Base-by-base conservation (phyloP, 1,139 yeast genomes). In the Candida labiduridarum region DNA sequence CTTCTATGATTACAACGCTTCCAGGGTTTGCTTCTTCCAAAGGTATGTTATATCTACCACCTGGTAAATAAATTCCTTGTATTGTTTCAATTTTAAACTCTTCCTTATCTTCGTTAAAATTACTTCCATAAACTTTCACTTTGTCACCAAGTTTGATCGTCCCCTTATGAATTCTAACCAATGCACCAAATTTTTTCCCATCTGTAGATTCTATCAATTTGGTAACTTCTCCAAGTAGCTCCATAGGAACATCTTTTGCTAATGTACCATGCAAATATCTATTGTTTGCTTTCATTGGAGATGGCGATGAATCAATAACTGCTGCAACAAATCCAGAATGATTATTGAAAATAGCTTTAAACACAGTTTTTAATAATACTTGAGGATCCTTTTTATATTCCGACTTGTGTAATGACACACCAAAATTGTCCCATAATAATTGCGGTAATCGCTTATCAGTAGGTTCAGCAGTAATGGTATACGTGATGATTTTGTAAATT, bases 401-500 rank as follows among this genome's bases (percentile, higher is more conserved):
- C 0, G 68, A 59, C 40, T 77, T 72, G 2, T 71, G 67, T 2
- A 85, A 56, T 1, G 66, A 56, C 2, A 85, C 66, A 0, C 75
- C 70, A 56, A 85, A 81, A 39, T 78, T 69, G 1, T 71, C 61
- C 63, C 76, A 74, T 31, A 89, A 67, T 25, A 81, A 62, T 3
- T 57, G 56, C 7, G 69, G 46, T 19, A 76, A 58, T 9, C 69
- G 63, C 15, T 83, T 63, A 0, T 73, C 75, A 2, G 68, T 66
- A 1, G 79, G 68, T 30, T 82, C 82, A 35, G 80, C 71, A 0
- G 91, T 81, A 10, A 94, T 59, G 0, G 89, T 72, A 40, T 82
- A 78, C 0, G 90, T 76, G 45, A 85, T 71, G 4, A 92, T 64
- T 62, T 94, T 92, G 69, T 92, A 94, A 6, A 95, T 60, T 0